A percentile compares a stretch with the other conserved stretches of the same genome.
Evolutionary conservation across 495 filamentous ascomycete species (phyloP).

Genomic region (Cercophora sp.): DNA sequence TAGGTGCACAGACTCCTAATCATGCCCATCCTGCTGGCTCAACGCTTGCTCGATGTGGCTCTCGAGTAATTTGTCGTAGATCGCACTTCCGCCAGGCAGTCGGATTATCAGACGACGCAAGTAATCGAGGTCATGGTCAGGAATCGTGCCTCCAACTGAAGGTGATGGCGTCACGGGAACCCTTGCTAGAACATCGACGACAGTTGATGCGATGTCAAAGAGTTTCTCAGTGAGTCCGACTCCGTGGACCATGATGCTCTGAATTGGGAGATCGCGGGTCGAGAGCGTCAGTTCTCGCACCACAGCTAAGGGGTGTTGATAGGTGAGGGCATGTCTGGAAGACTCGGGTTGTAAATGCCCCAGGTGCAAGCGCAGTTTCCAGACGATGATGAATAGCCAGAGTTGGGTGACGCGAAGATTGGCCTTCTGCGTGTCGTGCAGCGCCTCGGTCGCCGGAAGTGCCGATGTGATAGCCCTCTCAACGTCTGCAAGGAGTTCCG

Average conservation of each 20-base stretch:
- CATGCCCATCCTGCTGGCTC: too few species aligned
- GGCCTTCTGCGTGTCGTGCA: conserved; percentile 65
- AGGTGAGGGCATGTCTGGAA: too few species aligned
- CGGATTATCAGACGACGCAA: too few species aligned
- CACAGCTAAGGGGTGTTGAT: not conserved
- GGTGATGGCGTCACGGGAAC: conserved; percentile 25
- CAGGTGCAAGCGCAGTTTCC: conserved; percentile 53
- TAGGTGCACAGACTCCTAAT: too few species aligned
- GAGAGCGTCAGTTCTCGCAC: conserved; percentile 42
- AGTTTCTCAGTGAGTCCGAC: conserved; percentile 58
- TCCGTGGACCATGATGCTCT: conserved; percentile 57
- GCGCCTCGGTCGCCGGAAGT: conserved; percentile 21
- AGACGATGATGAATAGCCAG: conserved; percentile 70
- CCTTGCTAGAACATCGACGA: conserved; percentile 48
- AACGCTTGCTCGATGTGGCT: too few species aligned
- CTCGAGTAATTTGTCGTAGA: too few species aligned
- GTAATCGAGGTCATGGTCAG: too few species aligned
- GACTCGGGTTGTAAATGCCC: conserved; percentile 33
- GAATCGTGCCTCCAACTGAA: too few species aligned
- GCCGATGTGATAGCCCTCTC: conserved; percentile 18
- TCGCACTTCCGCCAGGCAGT: too few species aligned
- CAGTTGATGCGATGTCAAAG: conserved; percentile 54
- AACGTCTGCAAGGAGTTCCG: conserved; percentile 11
- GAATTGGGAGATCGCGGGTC: conserved; percentile 48
- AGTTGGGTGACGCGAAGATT: conserved; percentile 69